Conservation (phyloP, 2,329 filamentous ascomycete genomes). For the Coccinonectria pachysandricola region DNA sequence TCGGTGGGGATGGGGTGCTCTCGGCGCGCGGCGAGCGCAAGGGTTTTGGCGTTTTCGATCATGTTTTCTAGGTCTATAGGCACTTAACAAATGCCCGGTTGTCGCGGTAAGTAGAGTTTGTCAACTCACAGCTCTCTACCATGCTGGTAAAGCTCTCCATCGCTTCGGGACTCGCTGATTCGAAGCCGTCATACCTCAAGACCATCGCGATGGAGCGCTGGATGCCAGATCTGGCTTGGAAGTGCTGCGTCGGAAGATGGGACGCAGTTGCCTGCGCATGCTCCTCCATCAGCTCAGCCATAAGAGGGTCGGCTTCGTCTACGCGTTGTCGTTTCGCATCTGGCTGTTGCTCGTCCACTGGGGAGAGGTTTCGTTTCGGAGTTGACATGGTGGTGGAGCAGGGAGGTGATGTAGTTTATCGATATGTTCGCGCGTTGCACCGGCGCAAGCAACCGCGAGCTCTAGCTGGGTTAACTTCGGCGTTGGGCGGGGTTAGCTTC, state of each 20-base stretch:
- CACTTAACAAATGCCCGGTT: conserved; percentile 13
- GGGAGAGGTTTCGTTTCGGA: conserved; percentile 28
- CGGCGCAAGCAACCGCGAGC: conserved; percentile 2
- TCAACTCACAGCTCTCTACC: conserved; percentile 45
- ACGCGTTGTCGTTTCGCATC: conserved; percentile 22
- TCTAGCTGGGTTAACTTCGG: conserved; percentile 12
- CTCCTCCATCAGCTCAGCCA: conserved; percentile 6
- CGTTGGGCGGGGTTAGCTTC: conserved; percentile 2
- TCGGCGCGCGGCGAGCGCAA: conserved; percentile 40
- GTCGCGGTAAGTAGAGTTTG: too few relatives aligned
- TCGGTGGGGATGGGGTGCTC: conserved; percentile 44
- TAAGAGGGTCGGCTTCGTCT: conserved; percentile 2
- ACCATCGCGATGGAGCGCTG: conserved; percentile 46
- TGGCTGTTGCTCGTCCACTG: conserved; percentile 16
- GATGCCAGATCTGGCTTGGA: conserved; percentile 29
- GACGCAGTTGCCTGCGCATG: conserved; percentile 11
- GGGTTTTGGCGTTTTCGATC: conserved; percentile 35
- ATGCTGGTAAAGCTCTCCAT: conserved; percentile 47
- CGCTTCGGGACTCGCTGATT: conserved; percentile 42
- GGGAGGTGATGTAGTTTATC: conserved; percentile 2
- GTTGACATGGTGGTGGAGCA: conserved; percentile 19
- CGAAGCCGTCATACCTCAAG: conserved; percentile 49
- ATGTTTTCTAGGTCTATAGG: conserved; percentile 38
- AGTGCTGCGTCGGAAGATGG: conserved; percentile 20
- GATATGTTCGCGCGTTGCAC: neutral